Conservation (phyloP, 2,329 filamentous ascomycete genomes). For the Aspergillus sp. region DNA sequence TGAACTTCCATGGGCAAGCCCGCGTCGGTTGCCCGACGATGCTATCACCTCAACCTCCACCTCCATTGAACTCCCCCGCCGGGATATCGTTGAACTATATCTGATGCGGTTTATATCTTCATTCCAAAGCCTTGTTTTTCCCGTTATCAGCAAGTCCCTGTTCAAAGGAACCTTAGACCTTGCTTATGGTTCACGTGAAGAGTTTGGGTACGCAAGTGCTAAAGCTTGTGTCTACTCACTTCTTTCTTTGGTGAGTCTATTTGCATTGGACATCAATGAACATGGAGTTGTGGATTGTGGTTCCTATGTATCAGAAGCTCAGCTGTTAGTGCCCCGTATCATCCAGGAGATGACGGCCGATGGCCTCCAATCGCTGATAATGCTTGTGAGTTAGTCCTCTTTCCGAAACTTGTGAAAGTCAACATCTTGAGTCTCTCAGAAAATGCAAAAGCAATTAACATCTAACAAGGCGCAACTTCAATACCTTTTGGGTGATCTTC, state of each 20-base stretch:
- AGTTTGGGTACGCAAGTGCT: slow-evolving; percentile 6
- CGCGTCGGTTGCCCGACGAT: not conserved
- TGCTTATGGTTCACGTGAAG: slow-evolving; percentile 2
- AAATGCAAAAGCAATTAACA: not conserved
- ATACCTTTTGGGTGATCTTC: slow-evolving; percentile 16
- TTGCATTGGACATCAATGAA: slow-evolving; percentile 5
- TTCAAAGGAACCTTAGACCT: slow-evolving; percentile 10
- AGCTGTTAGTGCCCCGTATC: slow-evolving; percentile 3
- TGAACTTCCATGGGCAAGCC: slow-evolving; percentile 1
- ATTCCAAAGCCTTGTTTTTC: slow-evolving; percentile 10
- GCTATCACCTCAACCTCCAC: not conserved
- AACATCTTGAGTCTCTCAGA: no score
- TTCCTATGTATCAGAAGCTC: slow-evolving; percentile 9
- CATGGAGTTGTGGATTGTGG: slow-evolving; percentile 9
- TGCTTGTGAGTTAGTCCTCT: slow-evolving; percentile 7
- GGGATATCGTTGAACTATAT: slow-evolving; percentile 3
- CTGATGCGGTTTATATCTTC: slow-evolving; percentile 7
- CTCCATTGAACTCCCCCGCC: not conserved
- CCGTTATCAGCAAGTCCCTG: slow-evolving; percentile 11
- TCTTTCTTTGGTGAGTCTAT: slow-evolving; percentile 4
- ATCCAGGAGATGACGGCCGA: slow-evolving; percentile 14
- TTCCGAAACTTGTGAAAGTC: no score
- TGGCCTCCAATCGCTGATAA: slow-evolving; percentile 11
- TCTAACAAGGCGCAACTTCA: slow-evolving; percentile 9
- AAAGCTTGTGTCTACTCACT: slow-evolving; percentile 12